Percentiles rank a stretch among this genome's conserved stretches.
These are phyloP conservation scores for Baudoinia panamericana DNA, from an alignment of 495 filamentous ascomycete species.

Conservation along the genomic window DNA sequence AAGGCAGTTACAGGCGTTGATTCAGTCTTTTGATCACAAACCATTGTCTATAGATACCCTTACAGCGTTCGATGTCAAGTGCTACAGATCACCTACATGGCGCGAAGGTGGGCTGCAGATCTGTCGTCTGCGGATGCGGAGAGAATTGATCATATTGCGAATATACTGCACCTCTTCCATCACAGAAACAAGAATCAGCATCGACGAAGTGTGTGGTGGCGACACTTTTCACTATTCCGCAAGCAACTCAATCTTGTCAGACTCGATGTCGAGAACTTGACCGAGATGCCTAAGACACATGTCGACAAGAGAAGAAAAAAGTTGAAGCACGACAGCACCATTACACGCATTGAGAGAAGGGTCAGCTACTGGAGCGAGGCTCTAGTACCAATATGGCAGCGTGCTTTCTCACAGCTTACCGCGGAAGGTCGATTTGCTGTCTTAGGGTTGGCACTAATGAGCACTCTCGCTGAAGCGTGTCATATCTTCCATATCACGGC, in stretches of 20 bases:
- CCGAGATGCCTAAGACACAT: constrained; percentile 10
- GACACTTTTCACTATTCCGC: constrained; percentile 18
- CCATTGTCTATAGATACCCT: no score
- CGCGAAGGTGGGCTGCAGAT: no score
- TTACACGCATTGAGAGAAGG: not conserved
- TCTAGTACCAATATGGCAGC: constrained; percentile 18
- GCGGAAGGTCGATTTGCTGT: constrained; percentile 19
- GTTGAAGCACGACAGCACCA: not conserved
- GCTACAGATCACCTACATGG: no score
- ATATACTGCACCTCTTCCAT: constrained; percentile 20
- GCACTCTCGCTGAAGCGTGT: constrained; percentile 11
- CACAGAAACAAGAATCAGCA: constrained; percentile 27
- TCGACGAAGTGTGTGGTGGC: constrained; percentile 22
- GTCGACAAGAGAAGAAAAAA: constrained; percentile 8
- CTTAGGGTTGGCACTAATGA: constrained; percentile 18
- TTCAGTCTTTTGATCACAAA: no score
- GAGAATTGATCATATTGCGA: constrained; percentile 11
- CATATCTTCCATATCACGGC: constrained; percentile 11
- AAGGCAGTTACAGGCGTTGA: no score
- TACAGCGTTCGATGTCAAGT: no score
- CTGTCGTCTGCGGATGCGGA: no score
- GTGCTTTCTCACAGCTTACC: constrained; percentile 18
- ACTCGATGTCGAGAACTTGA: not conserved
- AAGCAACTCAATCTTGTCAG: constrained; percentile 6
- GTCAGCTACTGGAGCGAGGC: constrained; percentile 15